phyloP scores from a whole-genome alignment of 805 yeast genomes.

The Candida yuanshanica region DNA sequence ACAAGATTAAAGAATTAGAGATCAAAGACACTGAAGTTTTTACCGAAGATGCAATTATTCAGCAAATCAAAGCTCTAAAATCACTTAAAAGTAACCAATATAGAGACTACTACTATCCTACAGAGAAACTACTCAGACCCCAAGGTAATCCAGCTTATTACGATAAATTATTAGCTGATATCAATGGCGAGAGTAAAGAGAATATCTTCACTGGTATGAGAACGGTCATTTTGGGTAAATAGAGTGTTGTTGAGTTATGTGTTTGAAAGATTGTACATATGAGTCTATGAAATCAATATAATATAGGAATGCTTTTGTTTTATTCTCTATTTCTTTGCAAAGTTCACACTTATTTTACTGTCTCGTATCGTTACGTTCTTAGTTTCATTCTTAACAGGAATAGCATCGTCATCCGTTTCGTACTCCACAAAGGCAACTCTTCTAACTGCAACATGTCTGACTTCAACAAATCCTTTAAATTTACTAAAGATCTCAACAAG shows the following conservation, averaged over 20 bases:
- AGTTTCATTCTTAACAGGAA: constrained; percentile 29
- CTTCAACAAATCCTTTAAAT: constrained; percentile 57
- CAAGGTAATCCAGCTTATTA: constrained; percentile 82
- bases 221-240: constrained; percentile 73
- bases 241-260: constrained; percentile 9
- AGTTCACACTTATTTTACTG: constrained; percentile 19
- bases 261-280: not conserved
- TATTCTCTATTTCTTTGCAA: constrained; percentile 21
- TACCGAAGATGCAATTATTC: constrained; percentile 40
- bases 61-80: constrained; percentile 54
- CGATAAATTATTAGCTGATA: constrained; percentile 60
- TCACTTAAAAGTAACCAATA: constrained; percentile 56
- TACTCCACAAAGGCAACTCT: constrained; percentile 81
- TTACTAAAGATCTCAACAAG: constrained; percentile 42
- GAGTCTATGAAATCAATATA: not conserved
- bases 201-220: constrained; percentile 58
- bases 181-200: constrained; percentile 68
- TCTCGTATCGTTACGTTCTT: constrained; percentile 18
- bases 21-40: constrained; percentile 38
- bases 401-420: constrained; percentile 47
- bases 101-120: constrained; percentile 55
- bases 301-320: not conserved
- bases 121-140: constrained; percentile 67
- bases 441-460: constrained; percentile 60
- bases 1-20: constrained; percentile 34